A percentile compares a stretch with the other conserved stretches of the same genome.
Conservation (phyloP, 805 yeast species). For the Danielia oregonensis region DNA sequence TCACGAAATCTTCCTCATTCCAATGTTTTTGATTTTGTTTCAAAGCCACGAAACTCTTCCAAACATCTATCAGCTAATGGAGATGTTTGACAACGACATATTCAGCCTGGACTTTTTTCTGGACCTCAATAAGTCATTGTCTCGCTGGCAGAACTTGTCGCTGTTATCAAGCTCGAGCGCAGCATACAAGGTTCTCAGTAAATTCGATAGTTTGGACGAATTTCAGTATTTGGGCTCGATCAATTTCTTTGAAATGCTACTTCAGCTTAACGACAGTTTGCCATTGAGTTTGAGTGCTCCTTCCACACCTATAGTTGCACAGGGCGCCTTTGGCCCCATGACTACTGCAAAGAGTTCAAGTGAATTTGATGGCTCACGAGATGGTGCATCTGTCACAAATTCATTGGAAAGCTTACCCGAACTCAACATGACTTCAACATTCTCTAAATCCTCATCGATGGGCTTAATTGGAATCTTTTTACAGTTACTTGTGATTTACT, state of each 20-base stretch:
- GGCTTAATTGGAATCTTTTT: conserved; percentile 30
- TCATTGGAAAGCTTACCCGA: conserved; percentile 5
- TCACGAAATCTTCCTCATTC: conserved; percentile 39
- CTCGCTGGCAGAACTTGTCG: conserved; percentile 25
- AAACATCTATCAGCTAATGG: conserved; percentile 28
- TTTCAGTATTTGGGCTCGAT: conserved; percentile 30
- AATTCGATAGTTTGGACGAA: conserved; percentile 24
- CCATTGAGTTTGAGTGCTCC: conserved; percentile 45
- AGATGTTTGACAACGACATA: conserved; percentile 30
- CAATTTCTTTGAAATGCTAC: conserved; percentile 29
- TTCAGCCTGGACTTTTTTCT: conserved; percentile 26
- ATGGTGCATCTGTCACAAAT: not conserved
- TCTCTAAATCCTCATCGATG: conserved; percentile 24
- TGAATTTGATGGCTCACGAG: not conserved
- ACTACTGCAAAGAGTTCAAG: not conserved
- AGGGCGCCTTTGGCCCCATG: conserved; percentile 4
- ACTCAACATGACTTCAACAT: not conserved
- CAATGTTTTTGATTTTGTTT: conserved; percentile 30
- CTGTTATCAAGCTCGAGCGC: conserved; percentile 16
- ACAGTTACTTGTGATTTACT: conserved; percentile 31
- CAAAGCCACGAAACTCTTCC: conserved; percentile 18
- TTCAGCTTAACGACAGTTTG: conserved; percentile 38
- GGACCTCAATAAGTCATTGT: conserved; percentile 23
- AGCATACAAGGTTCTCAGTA: conserved; percentile 21
- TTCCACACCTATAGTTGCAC: conserved; percentile 33